A percentile compares a stretch with the other conserved stretches of the same genome.
These are phyloP conservation scores for Eleusine indica DNA, from an alignment of 176 grass and related monocot species.

Conservation along the genomic window DNA sequence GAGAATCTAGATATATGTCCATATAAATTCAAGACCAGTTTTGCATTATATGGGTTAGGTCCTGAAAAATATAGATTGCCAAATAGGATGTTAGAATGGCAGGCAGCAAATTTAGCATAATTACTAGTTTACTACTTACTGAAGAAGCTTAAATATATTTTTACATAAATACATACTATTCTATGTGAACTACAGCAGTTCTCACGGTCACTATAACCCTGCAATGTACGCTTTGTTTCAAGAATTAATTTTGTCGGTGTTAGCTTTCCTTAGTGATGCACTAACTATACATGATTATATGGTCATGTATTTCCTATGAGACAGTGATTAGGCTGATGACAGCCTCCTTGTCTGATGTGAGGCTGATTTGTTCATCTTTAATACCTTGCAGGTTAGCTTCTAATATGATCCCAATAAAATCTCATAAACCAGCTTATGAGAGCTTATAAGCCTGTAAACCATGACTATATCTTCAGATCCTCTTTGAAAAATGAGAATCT, in stretches of 20 bases:
- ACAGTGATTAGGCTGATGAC: not conserved
- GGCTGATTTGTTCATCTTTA: not conserved
- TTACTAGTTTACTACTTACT: too few relatives aligned
- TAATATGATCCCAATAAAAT: conserved; percentile 13
- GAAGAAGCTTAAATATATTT: conserved; percentile 13
- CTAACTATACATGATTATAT: conserved; percentile 2
- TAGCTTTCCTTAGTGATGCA: conserved; percentile 4
- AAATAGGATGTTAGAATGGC: not conserved
- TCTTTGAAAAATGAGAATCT: not conserved
- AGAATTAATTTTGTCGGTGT: conserved; percentile 19
- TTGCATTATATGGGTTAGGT: too few relatives aligned
- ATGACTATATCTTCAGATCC: conserved; percentile 12
- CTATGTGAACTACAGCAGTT: not conserved
- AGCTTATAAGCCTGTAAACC: conserved; percentile 21
- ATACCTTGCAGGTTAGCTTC: not conserved
- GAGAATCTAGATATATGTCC: conserved; percentile 19
- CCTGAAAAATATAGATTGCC: too few relatives aligned
- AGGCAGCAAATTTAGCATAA: conserved; percentile 14
- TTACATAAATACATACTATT: conserved; percentile 24
- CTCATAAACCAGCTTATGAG: conserved; percentile 7
- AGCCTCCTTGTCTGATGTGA: not conserved
- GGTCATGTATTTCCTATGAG: not conserved
- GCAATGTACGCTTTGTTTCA: not conserved
- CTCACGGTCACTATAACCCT: not conserved
- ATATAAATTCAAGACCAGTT: not conserved